Conservation (phyloP, 768 basidiomycete species). For the Serpula lacrymans region DNA sequence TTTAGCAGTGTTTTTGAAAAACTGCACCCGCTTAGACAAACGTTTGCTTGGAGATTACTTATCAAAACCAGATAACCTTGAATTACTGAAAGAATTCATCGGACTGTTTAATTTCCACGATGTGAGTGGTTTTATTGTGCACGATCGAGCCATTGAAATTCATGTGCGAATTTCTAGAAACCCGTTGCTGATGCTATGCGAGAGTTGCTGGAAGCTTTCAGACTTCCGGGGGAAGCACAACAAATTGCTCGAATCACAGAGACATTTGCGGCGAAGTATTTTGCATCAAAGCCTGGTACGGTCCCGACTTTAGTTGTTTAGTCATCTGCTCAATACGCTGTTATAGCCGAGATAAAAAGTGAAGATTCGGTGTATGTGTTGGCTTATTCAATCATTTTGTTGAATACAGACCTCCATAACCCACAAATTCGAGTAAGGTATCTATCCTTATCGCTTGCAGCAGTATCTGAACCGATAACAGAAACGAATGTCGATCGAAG, state of each 20-base stretch:
- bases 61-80: constrained; percentile 82
- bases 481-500: constrained; percentile 97
- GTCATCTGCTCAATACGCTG: constrained; percentile 1
- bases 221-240: constrained; percentile 92
- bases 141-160: neutral
- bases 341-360: constrained; percentile 77
- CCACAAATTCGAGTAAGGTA: constrained; percentile 80
- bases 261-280: constrained; percentile 89
- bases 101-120: constrained; percentile 85
- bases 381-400: constrained; percentile 94
- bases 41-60: constrained; percentile 91
- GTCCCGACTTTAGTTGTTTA: constrained; percentile 5
- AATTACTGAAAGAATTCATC: constrained; percentile 84
- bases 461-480: constrained; percentile 27
- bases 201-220: constrained; percentile 88
- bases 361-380: constrained; percentile 94
- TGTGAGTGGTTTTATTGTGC: constrained; percentile 43
- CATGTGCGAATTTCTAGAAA: constrained; percentile 55
- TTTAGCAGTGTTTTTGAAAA: constrained; percentile 85
- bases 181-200: constrained; percentile 94
- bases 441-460: constrained; percentile 1
- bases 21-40: constrained; percentile 84
- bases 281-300: constrained; percentile 77
- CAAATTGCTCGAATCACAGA: constrained; percentile 94
- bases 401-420: constrained; percentile 96